phyloP scores from a whole-genome alignment of 1,139 yeast species.

The Hyphopichia pseudoburtonii region DNA sequence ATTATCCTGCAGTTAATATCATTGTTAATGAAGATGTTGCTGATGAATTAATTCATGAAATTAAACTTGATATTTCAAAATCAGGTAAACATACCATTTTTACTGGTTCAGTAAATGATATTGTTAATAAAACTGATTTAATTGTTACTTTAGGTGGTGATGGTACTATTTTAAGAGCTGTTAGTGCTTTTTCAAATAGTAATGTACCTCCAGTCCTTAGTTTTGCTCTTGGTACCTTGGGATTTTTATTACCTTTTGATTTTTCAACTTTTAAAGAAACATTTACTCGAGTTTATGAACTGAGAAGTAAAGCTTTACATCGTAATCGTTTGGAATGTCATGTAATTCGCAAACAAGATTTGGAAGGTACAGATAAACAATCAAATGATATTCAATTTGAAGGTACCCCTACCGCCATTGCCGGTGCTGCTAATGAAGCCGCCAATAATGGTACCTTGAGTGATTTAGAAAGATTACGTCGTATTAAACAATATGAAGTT shows the following conservation, averaged over 20 bases:
- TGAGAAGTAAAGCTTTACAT: slow-evolving; percentile 69
- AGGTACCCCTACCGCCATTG: background rate
- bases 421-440: background rate
- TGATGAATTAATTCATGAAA: slow-evolving; percentile 59
- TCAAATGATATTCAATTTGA: slow-evolving; percentile 13
- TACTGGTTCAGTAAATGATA: slow-evolving; percentile 60
- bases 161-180: slow-evolving; percentile 84
- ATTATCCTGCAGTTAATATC: slow-evolving; percentile 71
- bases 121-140: slow-evolving; percentile 62
- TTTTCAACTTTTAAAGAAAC: slow-evolving; percentile 60
- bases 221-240: slow-evolving; percentile 88
- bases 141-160: slow-evolving; percentile 92
- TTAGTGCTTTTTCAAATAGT: slow-evolving; percentile 60
- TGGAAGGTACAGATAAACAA: slow-evolving; percentile 4
- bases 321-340: slow-evolving; percentile 79
- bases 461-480: slow-evolving; percentile 3
- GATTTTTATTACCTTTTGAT: slow-evolving; percentile 86
- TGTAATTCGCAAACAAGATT: slow-evolving; percentile 43
- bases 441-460: background rate
- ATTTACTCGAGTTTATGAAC: slow-evolving; percentile 62
- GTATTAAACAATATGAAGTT: slow-evolving; percentile 14
- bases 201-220: slow-evolving; percentile 87
- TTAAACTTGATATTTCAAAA: background rate
- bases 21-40: slow-evolving; percentile 77
- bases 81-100: slow-evolving; percentile 19